phyloP scores from a whole-genome alignment of 352 stramenopile genomes.

The Phytopythium vexans region DNA sequence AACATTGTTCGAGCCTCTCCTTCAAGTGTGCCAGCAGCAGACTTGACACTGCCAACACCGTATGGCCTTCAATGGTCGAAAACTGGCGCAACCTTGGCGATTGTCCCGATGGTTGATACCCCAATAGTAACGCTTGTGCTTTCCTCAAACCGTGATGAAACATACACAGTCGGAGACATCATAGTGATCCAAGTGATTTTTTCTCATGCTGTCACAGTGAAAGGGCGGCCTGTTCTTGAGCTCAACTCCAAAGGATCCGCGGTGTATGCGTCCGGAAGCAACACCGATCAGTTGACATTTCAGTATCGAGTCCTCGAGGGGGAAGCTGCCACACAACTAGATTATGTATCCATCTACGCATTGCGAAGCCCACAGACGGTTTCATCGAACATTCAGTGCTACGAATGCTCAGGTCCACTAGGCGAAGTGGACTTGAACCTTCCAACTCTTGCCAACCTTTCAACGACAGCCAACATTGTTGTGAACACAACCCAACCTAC shows the following conservation, averaged over 20 bases:
- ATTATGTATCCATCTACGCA: slow-evolving; percentile 48
- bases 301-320: slow-evolving; percentile 56
- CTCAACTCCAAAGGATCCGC: slow-evolving; percentile 66
- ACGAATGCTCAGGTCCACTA: slow-evolving; percentile 11
- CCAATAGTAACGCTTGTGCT: slow-evolving; percentile 38
- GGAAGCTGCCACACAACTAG: slow-evolving; percentile 35
- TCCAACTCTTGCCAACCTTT: slow-evolving; percentile 35
- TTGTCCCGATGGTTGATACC: slow-evolving; percentile 33
- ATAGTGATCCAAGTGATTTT: slow-evolving; percentile 61
- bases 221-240: slow-evolving; percentile 51
- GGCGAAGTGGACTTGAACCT: slow-evolving; percentile 41
- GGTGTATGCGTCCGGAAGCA: slow-evolving; percentile 41
- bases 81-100: slow-evolving; percentile 12
- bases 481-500: slow-evolving; percentile 37
- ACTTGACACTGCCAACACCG: slow-evolving; percentile 26
- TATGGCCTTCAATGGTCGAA: slow-evolving; percentile 5
- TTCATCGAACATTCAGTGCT: slow-evolving; percentile 19
- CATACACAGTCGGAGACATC: slow-evolving; percentile 60
- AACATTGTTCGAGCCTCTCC: slow-evolving; percentile 40
- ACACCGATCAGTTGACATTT: slow-evolving; percentile 47
- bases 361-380: slow-evolving; percentile 27
- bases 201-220: slow-evolving; percentile 39
- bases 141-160: slow-evolving; percentile 34
- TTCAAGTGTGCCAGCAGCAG: slow-evolving; percentile 20
- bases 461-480: slow-evolving; percentile 19